Percentiles rank a stretch among this genome's conserved stretches.
phyloP scores from a whole-genome alignment of 257 asterid species.

The Solanum dulcamara region DNA sequence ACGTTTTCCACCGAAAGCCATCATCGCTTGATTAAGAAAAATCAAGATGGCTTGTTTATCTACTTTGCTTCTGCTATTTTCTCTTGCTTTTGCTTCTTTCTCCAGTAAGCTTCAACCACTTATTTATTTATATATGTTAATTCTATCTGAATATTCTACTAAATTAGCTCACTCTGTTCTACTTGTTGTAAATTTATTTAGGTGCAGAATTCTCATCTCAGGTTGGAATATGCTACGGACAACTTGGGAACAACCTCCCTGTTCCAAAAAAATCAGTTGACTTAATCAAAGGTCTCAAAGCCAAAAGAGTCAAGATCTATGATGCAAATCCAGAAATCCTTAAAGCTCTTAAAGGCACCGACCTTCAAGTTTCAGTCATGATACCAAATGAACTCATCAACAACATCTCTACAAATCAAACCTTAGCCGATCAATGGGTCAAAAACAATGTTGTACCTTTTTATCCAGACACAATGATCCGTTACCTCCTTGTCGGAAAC shows the following conservation, averaged over 20 bases:
- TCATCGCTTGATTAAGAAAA: background rate
- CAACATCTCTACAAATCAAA: conserved; percentile 49
- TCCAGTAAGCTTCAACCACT: background rate
- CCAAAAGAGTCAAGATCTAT: conserved; percentile 71
- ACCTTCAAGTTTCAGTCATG: conserved; percentile 72
- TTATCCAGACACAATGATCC: conserved; percentile 61
- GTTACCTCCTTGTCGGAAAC: conserved; percentile 85
- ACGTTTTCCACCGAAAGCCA: background rate
- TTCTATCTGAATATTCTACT: background rate
- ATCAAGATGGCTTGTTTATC: background rate
- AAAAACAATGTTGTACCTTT: conserved; percentile 46
- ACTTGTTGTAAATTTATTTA: conserved; percentile 10
- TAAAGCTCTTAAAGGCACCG: conserved; percentile 42
- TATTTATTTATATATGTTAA: background rate
- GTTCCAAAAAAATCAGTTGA: conserved; percentile 36
- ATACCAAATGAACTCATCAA: conserved; percentile 69
- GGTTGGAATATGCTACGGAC: conserved; percentile 84
- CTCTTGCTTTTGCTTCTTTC: background rate
- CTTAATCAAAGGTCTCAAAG: conserved; percentile 48
- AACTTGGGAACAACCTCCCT: conserved; percentile 82
- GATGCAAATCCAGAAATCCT: conserved; percentile 58
- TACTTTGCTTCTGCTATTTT: background rate
- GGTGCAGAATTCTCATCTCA: conserved; percentile 40
- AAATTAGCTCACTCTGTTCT: background rate
- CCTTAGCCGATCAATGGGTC: conserved; percentile 72